A percentile compares a stretch with the other conserved stretches of the same genome.
Evolutionary conservation across 345 rosid species (phyloP).

Genomic region (Acer yangbiense): DNA sequence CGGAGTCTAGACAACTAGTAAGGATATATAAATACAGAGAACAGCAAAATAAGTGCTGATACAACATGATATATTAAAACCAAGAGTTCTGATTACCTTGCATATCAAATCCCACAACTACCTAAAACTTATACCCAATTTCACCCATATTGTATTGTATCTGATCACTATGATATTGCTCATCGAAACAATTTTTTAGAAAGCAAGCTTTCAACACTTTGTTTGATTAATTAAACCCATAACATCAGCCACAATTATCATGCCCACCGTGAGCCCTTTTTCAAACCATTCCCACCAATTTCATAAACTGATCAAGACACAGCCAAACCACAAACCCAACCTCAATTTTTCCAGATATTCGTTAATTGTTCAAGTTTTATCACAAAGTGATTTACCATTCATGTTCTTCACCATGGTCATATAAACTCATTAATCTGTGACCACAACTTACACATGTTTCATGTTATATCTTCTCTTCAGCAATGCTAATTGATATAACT

Average conservation of each 20-base stretch:
- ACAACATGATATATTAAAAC: not conserved
- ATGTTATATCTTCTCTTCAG: too few species aligned
- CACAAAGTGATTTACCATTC: not conserved
- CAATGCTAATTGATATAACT: too few species aligned
- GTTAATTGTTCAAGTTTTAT: too few species aligned
- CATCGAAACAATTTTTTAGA: not conserved
- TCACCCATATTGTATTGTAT: too few species aligned
- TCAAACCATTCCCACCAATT: not conserved
- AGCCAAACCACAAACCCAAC: too few species aligned
- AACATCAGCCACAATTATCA: not conserved
- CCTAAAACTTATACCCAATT: not conserved
- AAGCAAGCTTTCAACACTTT: not conserved
- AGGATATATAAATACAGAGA: too few species aligned
- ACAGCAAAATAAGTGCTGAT: conserved; percentile 4
- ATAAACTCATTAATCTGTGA: not conserved
- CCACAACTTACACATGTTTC: too few species aligned
- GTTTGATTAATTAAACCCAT: not conserved
- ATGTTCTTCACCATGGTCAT: not conserved
- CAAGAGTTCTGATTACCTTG: not conserved
- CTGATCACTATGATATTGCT: not conserved
- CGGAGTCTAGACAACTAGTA: not conserved
- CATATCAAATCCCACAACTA: too few species aligned
- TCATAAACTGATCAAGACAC: too few species aligned
- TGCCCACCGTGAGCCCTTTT: not conserved
- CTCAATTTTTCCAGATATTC: too few species aligned